phyloP scores from a whole-genome alignment of 768 basidiomycete species.

The Clitopilus passeckerianus region DNA sequence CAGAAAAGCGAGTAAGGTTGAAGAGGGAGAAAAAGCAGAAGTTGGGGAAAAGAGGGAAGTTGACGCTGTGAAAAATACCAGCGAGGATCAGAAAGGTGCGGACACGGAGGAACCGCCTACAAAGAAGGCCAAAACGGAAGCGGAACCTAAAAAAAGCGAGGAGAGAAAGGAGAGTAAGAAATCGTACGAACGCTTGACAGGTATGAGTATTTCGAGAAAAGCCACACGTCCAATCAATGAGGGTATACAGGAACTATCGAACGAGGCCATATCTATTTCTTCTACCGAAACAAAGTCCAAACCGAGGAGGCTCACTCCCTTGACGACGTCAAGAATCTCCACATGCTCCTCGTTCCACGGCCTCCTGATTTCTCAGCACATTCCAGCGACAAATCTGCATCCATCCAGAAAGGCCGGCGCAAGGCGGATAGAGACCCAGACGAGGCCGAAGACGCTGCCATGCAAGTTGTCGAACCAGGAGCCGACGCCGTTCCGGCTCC shows the following conservation, averaged over 20 bases:
- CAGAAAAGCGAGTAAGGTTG: conserved; percentile 5
- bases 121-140: conserved; percentile 21
- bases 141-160: too few relatives aligned
- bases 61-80: conserved; percentile 4
- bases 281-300: conserved; percentile 57
- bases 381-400: background rate
- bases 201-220: background rate
- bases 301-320: conserved; percentile 46
- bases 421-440: conserved; percentile 15
- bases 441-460: conserved; percentile 24
- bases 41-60: conserved; percentile 10
- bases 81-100: conserved; percentile 1
- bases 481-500: conserved; percentile 46
- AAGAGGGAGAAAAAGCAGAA: conserved; percentile 4
- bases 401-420: background rate
- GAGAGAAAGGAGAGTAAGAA: conserved; percentile 3
- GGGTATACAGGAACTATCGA: conserved; percentile 44
- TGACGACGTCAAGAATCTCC: conserved; percentile 53
- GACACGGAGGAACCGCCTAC: conserved; percentile 14
- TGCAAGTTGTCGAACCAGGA: conserved; percentile 36
- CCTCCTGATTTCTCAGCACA: conserved; percentile 36
- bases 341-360: conserved; percentile 56
- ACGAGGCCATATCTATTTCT: conserved; percentile 59
- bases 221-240: too few relatives aligned
- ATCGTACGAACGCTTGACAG: conserved; percentile 3